Evolutionary conservation across 2,329 filamentous ascomycete species (phyloP).

Genomic region (Fusarium foetens): DNA sequence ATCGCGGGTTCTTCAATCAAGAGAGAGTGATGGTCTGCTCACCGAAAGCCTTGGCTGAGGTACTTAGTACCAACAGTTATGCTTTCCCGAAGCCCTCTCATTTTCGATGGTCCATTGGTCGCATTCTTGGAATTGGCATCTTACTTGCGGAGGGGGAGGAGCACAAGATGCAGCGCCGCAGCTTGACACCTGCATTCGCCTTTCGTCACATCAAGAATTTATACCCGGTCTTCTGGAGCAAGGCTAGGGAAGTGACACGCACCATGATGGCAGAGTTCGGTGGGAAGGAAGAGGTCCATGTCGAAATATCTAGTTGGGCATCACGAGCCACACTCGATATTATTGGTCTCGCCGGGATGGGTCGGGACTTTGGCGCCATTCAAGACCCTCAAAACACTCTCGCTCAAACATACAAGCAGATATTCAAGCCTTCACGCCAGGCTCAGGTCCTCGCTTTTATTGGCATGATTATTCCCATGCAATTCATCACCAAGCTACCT

Average conservation of each 20-base stretch:
- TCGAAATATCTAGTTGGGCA: slow-evolving; percentile 71
- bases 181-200: slow-evolving; percentile 84
- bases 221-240: slow-evolving; percentile 85
- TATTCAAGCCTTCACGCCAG: slow-evolving; percentile 64
- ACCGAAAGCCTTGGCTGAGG: slow-evolving; percentile 74
- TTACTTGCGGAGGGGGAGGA: slow-evolving; percentile 90
- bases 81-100: slow-evolving; percentile 72
- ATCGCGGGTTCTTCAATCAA: slow-evolving; percentile 68
- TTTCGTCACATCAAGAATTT: slow-evolving; percentile 87
- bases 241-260: slow-evolving; percentile 73
- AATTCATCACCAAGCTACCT: slow-evolving; percentile 72
- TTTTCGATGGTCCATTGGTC: slow-evolving; percentile 65
- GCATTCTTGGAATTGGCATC: slow-evolving; percentile 75
- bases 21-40: slow-evolving; percentile 71
- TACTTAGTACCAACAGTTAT: slow-evolving; percentile 75
- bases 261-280: slow-evolving; percentile 62
- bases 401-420: slow-evolving; percentile 63
- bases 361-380: slow-evolving; percentile 75
- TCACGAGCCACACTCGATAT: slow-evolving; percentile 79
- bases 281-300: slow-evolving; percentile 50
- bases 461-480: slow-evolving; percentile 69
- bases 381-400: slow-evolving; percentile 69
- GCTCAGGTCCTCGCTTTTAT: slow-evolving; percentile 68
- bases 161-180: slow-evolving; percentile 83
- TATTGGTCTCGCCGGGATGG: slow-evolving; percentile 77